A percentile compares a stretch with the other conserved stretches of the same genome.
Conservation (phyloP, 139 green algal genomes). For the Nannochloris sp. region DNA sequence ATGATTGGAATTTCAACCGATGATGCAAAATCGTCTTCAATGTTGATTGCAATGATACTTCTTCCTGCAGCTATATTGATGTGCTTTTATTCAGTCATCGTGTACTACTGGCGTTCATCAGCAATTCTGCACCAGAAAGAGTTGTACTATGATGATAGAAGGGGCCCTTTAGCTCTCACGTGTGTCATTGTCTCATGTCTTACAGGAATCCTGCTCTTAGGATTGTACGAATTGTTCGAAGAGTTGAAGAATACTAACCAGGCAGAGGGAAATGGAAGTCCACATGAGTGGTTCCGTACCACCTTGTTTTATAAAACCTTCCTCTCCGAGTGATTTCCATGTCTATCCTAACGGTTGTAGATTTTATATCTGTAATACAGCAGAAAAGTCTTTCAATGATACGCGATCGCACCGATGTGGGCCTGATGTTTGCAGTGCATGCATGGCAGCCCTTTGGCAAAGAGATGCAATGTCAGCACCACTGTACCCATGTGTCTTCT, state of each 20-base stretch:
- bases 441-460: constrained; percentile 48
- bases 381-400: constrained; percentile 5
- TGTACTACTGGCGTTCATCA: constrained; percentile 63
- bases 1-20: constrained; percentile 57
- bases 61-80: constrained; percentile 77
- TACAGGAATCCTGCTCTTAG: constrained; percentile 61
- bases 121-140: constrained; percentile 53
- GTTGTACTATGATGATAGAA: constrained; percentile 61
- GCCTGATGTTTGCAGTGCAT: constrained; percentile 30
- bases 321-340: not conserved
- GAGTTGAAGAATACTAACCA: not conserved
- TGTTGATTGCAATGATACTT: constrained; percentile 77
- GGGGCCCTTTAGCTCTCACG: constrained; percentile 60
- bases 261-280: not conserved
- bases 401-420: not conserved
- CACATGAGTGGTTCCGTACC: not conserved
- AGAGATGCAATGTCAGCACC: constrained; percentile 56
- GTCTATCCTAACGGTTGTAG: not conserved
- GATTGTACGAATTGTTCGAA: constrained; percentile 50
- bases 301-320: not conserved
- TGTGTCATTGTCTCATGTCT: constrained; percentile 54
- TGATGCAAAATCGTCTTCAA: not conserved
- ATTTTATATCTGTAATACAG: not conserved
- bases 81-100: constrained; percentile 64
- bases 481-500: constrained; percentile 35